These are phyloP conservation scores for Aspergillus hortae DNA, from an alignment of 2,329 filamentous ascomycete species.

Conservation along the genomic window DNA sequence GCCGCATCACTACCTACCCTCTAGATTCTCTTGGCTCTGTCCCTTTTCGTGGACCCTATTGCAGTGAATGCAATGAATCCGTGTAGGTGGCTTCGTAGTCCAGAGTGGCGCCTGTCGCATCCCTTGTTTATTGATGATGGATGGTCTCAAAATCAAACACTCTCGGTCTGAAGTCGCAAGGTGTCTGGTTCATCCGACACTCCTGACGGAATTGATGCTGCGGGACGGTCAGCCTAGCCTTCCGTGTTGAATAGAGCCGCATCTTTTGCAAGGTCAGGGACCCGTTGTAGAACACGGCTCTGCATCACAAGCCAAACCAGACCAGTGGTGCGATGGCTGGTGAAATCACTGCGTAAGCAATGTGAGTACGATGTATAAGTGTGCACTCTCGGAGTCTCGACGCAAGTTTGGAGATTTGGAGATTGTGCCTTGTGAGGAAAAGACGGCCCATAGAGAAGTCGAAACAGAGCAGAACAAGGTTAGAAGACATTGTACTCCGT, in stretches of 20 bases:
- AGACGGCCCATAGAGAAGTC: no score
- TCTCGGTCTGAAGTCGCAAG: neutral
- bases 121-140: constrained; percentile 5
- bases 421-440: no score
- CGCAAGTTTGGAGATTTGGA: no score
- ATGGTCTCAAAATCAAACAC: constrained; percentile 1
- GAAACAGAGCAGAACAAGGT: neutral
- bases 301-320: no score
- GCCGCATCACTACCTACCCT: neutral
- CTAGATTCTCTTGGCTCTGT: neutral
- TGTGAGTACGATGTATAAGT: no score
- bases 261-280: no score
- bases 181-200: neutral
- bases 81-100: neutral
- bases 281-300: no score
- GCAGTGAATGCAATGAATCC: neutral
- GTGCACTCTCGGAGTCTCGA: no score
- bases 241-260: neutral
- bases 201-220: neutral
- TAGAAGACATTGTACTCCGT: neutral
- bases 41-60: neutral
- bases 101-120: constrained; percentile 11
- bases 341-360: no score
- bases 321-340: no score
- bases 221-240: neutral